Evolutionary conservation across 2,329 filamentous ascomycete species (phyloP).

Genomic region (Ascochyta koolunga): DNA sequence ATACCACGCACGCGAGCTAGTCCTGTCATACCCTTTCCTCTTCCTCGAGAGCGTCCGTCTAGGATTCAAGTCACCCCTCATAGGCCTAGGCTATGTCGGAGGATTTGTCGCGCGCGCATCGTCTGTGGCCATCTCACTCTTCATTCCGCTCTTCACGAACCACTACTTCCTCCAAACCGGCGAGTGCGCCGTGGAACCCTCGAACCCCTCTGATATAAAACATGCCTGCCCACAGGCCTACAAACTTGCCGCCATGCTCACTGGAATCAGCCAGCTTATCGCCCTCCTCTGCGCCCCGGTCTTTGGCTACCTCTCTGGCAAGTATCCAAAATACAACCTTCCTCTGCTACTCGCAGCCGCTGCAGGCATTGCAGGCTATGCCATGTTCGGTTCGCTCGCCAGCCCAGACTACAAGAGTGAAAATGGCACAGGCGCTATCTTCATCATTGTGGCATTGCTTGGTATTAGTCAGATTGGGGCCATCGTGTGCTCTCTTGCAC

Average conservation of each 20-base stretch:
- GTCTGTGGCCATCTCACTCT: slow-evolving; percentile 92
- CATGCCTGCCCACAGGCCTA: slow-evolving; percentile 86
- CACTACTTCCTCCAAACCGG: slow-evolving; percentile 84
- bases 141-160: slow-evolving; percentile 92
- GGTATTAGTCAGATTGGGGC: slow-evolving; percentile 95
- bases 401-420: slow-evolving; percentile 77
- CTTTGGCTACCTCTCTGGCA: slow-evolving; percentile 85
- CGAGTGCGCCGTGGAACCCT: slow-evolving; percentile 67
- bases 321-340: slow-evolving; percentile 67
- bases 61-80: slow-evolving; percentile 76
- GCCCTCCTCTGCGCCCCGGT: slow-evolving; percentile 84
- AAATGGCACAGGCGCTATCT: slow-evolving; percentile 71
- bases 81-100: slow-evolving; percentile 86
- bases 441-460: slow-evolving; percentile 77
- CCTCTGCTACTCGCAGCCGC: slow-evolving; percentile 75
- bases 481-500: slow-evolving; percentile 93
- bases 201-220: slow-evolving; percentile 69
- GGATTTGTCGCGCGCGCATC: slow-evolving; percentile 95
- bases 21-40: slow-evolving; percentile 60
- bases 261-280: slow-evolving; percentile 85
- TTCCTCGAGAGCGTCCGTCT: slow-evolving; percentile 57
- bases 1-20: slow-evolving; percentile 57
- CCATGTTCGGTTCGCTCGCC: slow-evolving; percentile 73
- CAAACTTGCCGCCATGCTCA: slow-evolving; percentile 82
- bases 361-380: slow-evolving; percentile 79